A percentile compares a stretch with the other conserved stretches of the same genome.
Evolutionary conservation across 306 rosid species (phyloP).

Genomic region (Gynostemma pentaphyllum): DNA sequence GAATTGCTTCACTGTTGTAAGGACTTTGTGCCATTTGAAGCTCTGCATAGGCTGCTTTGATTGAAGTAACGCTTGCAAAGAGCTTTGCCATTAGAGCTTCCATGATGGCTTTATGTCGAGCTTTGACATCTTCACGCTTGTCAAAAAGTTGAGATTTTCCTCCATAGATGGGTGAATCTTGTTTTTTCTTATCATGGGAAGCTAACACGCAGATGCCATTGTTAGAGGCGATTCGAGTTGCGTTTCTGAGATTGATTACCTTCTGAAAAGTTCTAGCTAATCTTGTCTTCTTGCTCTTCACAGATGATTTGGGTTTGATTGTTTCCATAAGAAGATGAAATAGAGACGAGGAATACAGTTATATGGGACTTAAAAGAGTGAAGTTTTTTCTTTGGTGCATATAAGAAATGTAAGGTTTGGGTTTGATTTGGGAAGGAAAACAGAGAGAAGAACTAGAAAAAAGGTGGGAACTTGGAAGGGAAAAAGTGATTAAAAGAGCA

Average conservation of each 20-base stretch:
- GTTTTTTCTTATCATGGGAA: slow-evolving; percentile 34
- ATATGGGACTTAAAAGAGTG: neutral
- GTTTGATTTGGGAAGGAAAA: slow-evolving; percentile 1
- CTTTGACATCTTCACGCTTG: slow-evolving; percentile 22
- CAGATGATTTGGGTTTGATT: slow-evolving; percentile 48
- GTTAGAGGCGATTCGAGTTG: slow-evolving; percentile 47
- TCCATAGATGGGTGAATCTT: slow-evolving; percentile 20
- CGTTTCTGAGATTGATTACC: slow-evolving; percentile 50
- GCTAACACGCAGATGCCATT: slow-evolving; percentile 74
- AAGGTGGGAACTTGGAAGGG: neutral
- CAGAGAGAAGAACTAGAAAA: slow-evolving; percentile 1
- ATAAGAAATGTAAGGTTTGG: neutral
- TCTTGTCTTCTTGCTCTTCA: slow-evolving; percentile 38
- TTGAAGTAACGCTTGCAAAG: slow-evolving; percentile 76
- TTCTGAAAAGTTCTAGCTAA: slow-evolving; percentile 48
- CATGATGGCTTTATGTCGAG: slow-evolving; percentile 50
- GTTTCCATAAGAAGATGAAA: slow-evolving; percentile 42
- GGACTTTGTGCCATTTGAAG: slow-evolving; percentile 96
- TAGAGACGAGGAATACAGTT: neutral
- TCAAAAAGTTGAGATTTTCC: slow-evolving; percentile 16
- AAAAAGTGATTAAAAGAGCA: neutral
- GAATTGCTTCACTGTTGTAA: slow-evolving; percentile 63
- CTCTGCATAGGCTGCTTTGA: slow-evolving; percentile 87
- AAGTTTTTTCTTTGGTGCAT: slow-evolving; percentile 21
- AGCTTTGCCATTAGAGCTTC: slow-evolving; percentile 84